Conservation (phyloP, 148 eudicot species). For the Chenopodium album region DNA sequence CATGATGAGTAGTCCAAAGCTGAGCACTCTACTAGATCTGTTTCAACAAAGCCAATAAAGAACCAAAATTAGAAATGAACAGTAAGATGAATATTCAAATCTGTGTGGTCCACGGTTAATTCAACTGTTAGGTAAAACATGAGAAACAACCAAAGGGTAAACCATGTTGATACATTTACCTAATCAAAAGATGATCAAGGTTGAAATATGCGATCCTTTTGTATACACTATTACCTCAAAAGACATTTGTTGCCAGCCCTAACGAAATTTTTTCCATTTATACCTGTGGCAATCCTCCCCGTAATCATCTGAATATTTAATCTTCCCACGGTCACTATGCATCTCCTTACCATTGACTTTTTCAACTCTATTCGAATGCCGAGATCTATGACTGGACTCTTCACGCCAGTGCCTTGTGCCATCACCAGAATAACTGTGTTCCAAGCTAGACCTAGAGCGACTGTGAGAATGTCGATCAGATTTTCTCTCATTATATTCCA, state of each 20-base stretch:
- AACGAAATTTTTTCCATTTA: constrained; percentile 48
- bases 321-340: constrained; percentile 35
- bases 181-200: constrained; percentile 20
- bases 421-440: constrained; percentile 35
- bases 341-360: constrained; percentile 27
- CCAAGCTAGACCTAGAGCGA: constrained; percentile 31
- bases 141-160: constrained; percentile 20
- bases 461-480: constrained; percentile 28
- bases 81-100: constrained; percentile 25
- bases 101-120: constrained; percentile 26
- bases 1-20: constrained; percentile 41
- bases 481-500: constrained; percentile 31
- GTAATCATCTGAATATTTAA: constrained; percentile 33
- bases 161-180: constrained; percentile 30
- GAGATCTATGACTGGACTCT: constrained; percentile 27
- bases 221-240: constrained; percentile 53
- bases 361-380: constrained; percentile 26
- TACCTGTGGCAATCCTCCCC: constrained; percentile 34
- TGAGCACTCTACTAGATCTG: constrained; percentile 45
- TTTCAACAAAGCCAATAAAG: constrained; percentile 41
- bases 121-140: constrained; percentile 27
- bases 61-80: constrained; percentile 34
- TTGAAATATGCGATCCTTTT: constrained; percentile 25
- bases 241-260: constrained; percentile 31
- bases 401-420: constrained; percentile 29